A percentile compares a stretch with the other conserved stretches of the same genome.
Conservation (phyloP, 257 asterid species). For the Coffea eugenioides region DNA sequence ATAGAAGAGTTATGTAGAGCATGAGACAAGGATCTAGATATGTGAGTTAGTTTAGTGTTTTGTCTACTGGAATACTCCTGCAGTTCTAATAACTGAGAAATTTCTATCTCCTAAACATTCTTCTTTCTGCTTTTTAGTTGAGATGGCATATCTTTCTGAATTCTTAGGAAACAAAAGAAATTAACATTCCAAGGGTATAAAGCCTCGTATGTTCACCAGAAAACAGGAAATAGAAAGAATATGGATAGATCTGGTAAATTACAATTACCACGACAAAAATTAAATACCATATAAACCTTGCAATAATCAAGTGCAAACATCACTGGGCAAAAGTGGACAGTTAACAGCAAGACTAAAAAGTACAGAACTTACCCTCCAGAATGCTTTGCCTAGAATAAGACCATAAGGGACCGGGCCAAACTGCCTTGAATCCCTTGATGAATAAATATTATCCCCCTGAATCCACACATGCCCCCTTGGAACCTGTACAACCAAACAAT, state of each 20-base stretch:
- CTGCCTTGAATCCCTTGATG: conserved; percentile 75
- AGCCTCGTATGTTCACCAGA: not conserved
- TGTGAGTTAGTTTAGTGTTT: not conserved
- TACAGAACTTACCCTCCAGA: conserved; percentile 58
- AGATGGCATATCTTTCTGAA: not conserved
- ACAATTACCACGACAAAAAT: not conserved
- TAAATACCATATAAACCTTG: not conserved
- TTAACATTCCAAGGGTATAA: not conserved
- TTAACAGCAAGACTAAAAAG: conserved; percentile 3
- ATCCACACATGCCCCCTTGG: conserved; percentile 98
- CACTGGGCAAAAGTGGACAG: not conserved
- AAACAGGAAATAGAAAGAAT: not conserved
- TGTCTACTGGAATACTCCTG: not conserved
- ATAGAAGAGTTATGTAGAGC: not conserved
- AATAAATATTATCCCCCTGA: conserved; percentile 87
- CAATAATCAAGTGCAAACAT: not conserved
- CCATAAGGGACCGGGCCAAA: conserved; percentile 83
- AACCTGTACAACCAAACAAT: conserved; percentile 46
- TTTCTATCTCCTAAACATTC: not conserved
- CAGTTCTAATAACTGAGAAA: not conserved
- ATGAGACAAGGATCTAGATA: not conserved
- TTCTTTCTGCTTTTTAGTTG: not conserved
- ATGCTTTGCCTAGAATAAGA: conserved; percentile 64
- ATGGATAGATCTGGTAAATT: not conserved
- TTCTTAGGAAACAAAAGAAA: not conserved